Evolutionary conservation across 257 asterid genomes (phyloP).

Genomic region (Prunella vulgaris): DNA sequence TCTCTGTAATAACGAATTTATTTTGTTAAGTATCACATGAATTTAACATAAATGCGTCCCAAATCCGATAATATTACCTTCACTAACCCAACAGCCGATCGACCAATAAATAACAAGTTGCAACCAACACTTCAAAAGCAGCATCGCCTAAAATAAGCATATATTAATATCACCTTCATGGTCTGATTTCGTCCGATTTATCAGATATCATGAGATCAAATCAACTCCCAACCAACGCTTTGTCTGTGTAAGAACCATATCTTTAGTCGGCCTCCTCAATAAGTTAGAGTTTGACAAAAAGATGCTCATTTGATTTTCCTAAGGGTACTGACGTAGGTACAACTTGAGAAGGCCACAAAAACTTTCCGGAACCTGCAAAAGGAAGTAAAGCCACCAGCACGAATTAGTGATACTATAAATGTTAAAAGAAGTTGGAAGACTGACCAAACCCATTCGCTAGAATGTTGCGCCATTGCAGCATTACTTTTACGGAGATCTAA

Average conservation of each 20-base stretch:
- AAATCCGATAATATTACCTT: too few species aligned
- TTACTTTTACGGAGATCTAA: constrained; percentile 53
- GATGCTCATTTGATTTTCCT: constrained; percentile 38
- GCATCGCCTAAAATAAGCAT: not conserved
- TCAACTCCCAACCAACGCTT: not conserved
- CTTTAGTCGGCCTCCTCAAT: not conserved
- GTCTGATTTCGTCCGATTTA: not conserved
- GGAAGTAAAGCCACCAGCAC: not conserved
- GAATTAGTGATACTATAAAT: not conserved
- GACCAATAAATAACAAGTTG: too few species aligned
- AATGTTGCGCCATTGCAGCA: constrained; percentile 86
- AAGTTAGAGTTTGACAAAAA: not conserved
- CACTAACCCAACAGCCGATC: too few species aligned
- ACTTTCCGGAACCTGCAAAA: constrained; percentile 82
- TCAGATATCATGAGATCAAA: not conserved
- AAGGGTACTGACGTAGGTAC: constrained; percentile 65
- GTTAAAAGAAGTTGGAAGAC: constrained; percentile 9
- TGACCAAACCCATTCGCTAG: constrained; percentile 93
- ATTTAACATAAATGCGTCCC: too few species aligned
- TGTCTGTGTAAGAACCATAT: not conserved
- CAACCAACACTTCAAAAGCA: too few species aligned
- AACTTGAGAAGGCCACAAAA: constrained; percentile 80
- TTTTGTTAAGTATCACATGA: too few species aligned
- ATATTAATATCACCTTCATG: not conserved
- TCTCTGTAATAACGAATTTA: too few species aligned